Evolutionary conservation across 306 rosid species (phyloP), one percentile per base, ranked within the genome.

Genomic region (Acacia confusa): DNA sequence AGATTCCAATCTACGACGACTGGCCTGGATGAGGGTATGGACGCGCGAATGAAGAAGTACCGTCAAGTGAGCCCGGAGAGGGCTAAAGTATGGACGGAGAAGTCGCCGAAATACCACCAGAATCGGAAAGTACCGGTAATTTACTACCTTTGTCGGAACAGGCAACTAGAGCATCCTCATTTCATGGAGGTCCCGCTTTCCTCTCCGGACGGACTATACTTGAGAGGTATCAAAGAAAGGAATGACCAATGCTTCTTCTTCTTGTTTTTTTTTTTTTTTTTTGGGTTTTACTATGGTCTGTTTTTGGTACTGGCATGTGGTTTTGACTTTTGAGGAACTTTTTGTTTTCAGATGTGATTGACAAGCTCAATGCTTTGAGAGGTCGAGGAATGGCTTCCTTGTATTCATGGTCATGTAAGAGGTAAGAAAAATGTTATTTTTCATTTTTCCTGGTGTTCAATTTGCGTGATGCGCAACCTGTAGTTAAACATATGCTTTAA

Each of bases 331-430:
- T 65, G 82, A 84, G 84, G 69, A 40, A 16, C 63, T 75, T 57
- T 65, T 70, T 79, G 72, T 80, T 55, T 73, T 84, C 85, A 96
- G 99, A 96, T 92, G 96, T 96, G 88, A 89, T 93, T 78, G 90
- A 90, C 40, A 93, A 88, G 87, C 92, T 96, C 34, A 91, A 96
- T 61, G 85, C 83, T 34, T 88, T 91, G 79, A 88, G 99, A 88
- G 99, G 99, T 72, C 89, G 94, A 89, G 98, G 99, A 58, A 93
- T 96, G 92, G 91, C 98, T 84, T 91, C 96, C 71, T 68, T 88
- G 88, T 93, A 93, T 79, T 88, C 99, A 78, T 96, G 99, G 99
- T 93, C 99, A 85, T 96, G 97, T 75, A 96, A 96, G 82, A 96
- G 99, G 99, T 92, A 65, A 87, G 83, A 71, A 70, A 36, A 40